phyloP scores from a whole-genome alignment of 352 stramenopile genomes.

The Hyaloperonospora brassicae region DNA sequence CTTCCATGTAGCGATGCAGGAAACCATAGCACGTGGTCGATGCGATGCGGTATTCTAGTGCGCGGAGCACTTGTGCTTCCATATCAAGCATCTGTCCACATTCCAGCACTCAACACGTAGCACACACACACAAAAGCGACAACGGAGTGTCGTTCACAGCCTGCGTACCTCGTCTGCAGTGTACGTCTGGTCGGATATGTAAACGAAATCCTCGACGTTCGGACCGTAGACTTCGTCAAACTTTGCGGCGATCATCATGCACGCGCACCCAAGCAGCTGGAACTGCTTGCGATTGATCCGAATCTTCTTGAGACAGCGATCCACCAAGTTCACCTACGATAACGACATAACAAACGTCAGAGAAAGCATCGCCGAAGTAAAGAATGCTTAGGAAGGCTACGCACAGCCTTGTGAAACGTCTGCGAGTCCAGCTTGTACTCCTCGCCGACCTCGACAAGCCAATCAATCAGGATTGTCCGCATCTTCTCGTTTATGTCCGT shows the following conservation, averaged over 20 bases:
- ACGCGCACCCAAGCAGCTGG: conserved; percentile 93
- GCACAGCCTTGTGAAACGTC: conserved; percentile 76
- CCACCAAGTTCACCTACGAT: conserved; percentile 69
- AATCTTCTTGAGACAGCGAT: conserved; percentile 71
- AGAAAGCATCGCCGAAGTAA: too few species aligned
- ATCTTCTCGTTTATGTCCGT: conserved; percentile 99
- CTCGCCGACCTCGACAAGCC: conserved; percentile 91
- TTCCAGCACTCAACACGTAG: conserved; percentile 3
- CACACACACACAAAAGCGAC: background rate
- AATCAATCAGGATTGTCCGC: conserved; percentile 98
- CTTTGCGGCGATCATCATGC: conserved; percentile 94
- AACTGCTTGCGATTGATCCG: conserved; percentile 88
- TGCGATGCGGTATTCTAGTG: conserved; percentile 64
- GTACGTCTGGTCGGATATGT: conserved; percentile 96
- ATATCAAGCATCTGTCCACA: conserved; percentile 67
- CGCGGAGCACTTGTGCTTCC: conserved; percentile 67
- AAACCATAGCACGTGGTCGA: conserved; percentile 77
- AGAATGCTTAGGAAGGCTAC: conserved; percentile 1
- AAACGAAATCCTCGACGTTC: conserved; percentile 92
- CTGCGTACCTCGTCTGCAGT: conserved; percentile 58
- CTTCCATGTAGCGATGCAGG: conserved; percentile 48
- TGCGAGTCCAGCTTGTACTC: conserved; percentile 79
- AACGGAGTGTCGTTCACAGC: background rate
- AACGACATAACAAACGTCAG: background rate
- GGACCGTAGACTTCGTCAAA: conserved; percentile 96